These are phyloP conservation scores for Mortierella sp. DNA, from an alignment of 371 early-diverging fungal species.

Conservation along the genomic window DNA sequence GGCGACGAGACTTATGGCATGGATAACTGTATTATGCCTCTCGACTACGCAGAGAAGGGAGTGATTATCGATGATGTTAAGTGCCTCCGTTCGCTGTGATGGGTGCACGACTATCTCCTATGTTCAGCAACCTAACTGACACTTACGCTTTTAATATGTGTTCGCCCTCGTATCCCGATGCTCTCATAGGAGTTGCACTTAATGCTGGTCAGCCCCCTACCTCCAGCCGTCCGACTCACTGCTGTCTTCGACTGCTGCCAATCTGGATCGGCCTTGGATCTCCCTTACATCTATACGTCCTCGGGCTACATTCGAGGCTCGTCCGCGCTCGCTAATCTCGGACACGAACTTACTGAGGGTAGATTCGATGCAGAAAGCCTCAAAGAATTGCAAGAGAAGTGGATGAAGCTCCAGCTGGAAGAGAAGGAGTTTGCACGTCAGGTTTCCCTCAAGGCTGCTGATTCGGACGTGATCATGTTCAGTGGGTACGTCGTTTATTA, in stretches of 20 bases:
- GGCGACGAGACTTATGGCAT: slow-evolving; percentile 79
- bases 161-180: too few species aligned
- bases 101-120: too few species aligned
- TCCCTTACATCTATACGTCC: slow-evolving; percentile 86
- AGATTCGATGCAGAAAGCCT: slow-evolving; percentile 41
- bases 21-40: slow-evolving; percentile 82
- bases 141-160: too few species aligned
- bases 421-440: too few species aligned
- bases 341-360: slow-evolving; percentile 48
- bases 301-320: slow-evolving; percentile 66
- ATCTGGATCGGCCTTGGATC: slow-evolving; percentile 90
- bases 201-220: slow-evolving; percentile 73
- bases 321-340: slow-evolving; percentile 58
- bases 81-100: too few species aligned
- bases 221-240: slow-evolving; percentile 86
- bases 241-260: slow-evolving; percentile 90
- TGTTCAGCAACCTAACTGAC: too few species aligned
- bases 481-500: slow-evolving; percentile 66
- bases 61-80: slow-evolving; percentile 80
- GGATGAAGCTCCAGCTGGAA: slow-evolving; percentile 18
- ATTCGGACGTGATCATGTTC: slow-evolving; percentile 89
- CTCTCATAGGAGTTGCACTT: too few species aligned
- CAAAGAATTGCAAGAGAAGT: slow-evolving; percentile 28
- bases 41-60: slow-evolving; percentile 75
- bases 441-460: slow-evolving; percentile 68